Conservation (phyloP, 495 filamentous ascomycete species). For the Talaromyces liani region DNA sequence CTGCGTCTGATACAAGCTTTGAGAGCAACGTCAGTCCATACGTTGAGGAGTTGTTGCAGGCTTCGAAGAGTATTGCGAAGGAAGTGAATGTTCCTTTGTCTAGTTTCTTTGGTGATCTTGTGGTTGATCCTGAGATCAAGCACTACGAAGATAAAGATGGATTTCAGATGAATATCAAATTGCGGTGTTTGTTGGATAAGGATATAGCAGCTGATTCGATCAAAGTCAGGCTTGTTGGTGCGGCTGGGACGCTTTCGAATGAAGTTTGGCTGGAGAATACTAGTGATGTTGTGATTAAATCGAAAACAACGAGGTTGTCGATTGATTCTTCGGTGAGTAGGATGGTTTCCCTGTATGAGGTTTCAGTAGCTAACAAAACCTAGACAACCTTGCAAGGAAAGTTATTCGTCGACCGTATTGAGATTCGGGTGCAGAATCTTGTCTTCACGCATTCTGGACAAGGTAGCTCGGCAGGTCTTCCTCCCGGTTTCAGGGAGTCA, state of each 20-base stretch:
- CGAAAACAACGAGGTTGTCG: constrained; percentile 28
- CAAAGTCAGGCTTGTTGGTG: constrained; percentile 53
- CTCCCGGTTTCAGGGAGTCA: constrained; percentile 36
- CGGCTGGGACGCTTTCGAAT: constrained; percentile 22
- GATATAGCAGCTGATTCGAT: constrained; percentile 59
- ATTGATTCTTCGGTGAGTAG: constrained; percentile 33
- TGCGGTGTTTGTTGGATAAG: constrained; percentile 67
- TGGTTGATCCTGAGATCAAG: constrained; percentile 59
- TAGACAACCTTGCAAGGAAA: constrained; percentile 62
- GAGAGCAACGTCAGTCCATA: constrained; percentile 54
- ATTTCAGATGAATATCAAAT: constrained; percentile 61
- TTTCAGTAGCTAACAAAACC: constrained; percentile 17
- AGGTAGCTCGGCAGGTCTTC: constrained; percentile 25
- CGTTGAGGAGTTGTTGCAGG: constrained; percentile 55
- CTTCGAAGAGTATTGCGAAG: constrained; percentile 54
- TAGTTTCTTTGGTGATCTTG: constrained; percentile 64
- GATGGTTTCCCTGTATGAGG: not conserved
- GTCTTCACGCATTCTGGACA: constrained; percentile 41
- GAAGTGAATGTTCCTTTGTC: constrained; percentile 60
- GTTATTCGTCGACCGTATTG: constrained; percentile 68
- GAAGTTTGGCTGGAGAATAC: constrained; percentile 38
- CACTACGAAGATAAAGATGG: constrained; percentile 71
- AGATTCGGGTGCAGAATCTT: constrained; percentile 61
- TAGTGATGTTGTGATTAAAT: constrained; percentile 27
- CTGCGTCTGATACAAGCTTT: constrained; percentile 31